Evolutionary conservation across 2,329 filamentous ascomycete genomes (phyloP).

Genomic region (Didymella segeticola): DNA sequence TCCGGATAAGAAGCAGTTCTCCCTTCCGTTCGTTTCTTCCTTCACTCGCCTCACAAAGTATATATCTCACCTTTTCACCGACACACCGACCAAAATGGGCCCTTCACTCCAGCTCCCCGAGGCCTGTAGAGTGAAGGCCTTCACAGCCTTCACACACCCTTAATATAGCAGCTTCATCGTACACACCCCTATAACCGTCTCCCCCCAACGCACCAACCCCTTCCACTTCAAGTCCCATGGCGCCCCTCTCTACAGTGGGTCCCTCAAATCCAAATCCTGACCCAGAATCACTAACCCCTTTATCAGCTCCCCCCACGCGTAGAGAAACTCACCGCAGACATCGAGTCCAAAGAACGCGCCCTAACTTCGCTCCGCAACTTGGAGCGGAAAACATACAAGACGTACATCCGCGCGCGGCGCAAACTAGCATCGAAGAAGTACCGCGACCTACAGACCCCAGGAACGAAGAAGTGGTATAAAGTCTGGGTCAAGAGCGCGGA

Average conservation of each 20-base stretch:
- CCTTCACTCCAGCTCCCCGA: no score
- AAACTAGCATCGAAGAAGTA: not conserved
- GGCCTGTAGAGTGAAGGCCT: no score
- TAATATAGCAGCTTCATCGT: no score
- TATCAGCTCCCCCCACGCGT: not conserved
- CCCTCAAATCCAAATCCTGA: not conserved
- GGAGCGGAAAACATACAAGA: not conserved
- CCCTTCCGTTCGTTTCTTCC: no score
- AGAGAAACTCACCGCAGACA: not conserved
- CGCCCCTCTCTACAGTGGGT: not conserved
- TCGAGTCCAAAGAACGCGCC: not conserved
- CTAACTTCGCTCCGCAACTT: not conserved
- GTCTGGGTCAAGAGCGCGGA: not conserved
- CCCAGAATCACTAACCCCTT: not conserved
- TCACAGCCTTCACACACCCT: no score
- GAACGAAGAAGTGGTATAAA: not conserved
- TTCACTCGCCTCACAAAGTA: no score
- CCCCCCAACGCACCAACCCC: no score
- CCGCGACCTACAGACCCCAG: not conserved
- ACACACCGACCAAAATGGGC: no score
- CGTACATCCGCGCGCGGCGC: not conserved
- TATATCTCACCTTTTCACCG: no score
- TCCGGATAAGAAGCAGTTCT: no score
- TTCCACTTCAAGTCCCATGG: no score
- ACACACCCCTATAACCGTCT: no score